phyloP scores from a whole-genome alignment of 108 stramenopile genomes.

The Skeletonema tropicum region DNA sequence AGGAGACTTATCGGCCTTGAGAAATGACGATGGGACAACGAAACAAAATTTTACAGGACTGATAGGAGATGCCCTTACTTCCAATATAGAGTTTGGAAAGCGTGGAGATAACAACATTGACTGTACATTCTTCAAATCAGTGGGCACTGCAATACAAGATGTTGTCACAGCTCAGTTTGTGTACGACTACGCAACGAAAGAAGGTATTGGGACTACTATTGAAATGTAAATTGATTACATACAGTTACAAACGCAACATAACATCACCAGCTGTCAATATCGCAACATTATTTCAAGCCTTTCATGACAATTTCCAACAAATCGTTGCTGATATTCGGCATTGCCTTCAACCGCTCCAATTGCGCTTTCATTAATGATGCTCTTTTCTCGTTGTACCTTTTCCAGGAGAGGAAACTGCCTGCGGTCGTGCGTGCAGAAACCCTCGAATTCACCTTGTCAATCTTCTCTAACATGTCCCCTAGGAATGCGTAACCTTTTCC shows the following conservation, averaged over 20 bases:
- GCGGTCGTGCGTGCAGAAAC: constrained; percentile 82
- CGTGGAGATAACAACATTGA: constrained; percentile 21
- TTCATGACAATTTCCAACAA: constrained; percentile 82
- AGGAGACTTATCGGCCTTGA: constrained; percentile 67
- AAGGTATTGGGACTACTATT: constrained; percentile 23
- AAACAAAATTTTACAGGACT: constrained; percentile 51
- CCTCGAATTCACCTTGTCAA: constrained; percentile 93
- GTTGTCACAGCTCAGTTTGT: constrained; percentile 66
- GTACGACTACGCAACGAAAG: constrained; percentile 20
- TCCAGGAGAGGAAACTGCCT: constrained; percentile 80
- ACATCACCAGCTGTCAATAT: not conserved
- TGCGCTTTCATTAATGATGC: constrained; percentile 81
- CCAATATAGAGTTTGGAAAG: constrained; percentile 26
- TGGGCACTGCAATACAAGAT: constrained; percentile 84
- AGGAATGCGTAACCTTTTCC: constrained; percentile 93
- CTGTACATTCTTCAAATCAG: constrained; percentile 78
- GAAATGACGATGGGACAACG: constrained; percentile 25
- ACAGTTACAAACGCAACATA: constrained; percentile 6
- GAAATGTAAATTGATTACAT: constrained; percentile 23
- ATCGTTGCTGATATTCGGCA: constrained; percentile 78
- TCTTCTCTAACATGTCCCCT: constrained; percentile 71
- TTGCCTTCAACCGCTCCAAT: constrained; percentile 61
- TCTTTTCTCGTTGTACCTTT: constrained; percentile 74
- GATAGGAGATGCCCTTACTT: constrained; percentile 59
- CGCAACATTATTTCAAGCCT: constrained; percentile 51